These are phyloP conservation scores for Dendrobium nobile DNA, from an alignment of 106 monocot genomes.

Conservation along the genomic window DNA sequence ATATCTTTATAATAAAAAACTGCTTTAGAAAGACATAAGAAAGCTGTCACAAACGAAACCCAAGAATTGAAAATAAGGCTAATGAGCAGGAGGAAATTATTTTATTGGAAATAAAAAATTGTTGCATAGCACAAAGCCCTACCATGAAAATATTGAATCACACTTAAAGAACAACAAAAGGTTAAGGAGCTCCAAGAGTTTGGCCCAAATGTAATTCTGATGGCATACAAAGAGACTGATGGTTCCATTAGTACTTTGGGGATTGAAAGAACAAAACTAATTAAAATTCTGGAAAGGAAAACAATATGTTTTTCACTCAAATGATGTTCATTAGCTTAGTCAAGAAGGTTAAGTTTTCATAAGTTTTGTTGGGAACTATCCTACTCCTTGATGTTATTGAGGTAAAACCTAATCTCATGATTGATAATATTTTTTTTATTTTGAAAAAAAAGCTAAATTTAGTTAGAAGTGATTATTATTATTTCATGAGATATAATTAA, in stretches of 20 bases:
- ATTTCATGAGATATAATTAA: too few relatives aligned
- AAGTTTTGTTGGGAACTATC: constrained; percentile 1
- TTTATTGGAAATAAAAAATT: not conserved
- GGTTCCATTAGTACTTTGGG: not conserved
- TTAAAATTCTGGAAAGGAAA: not conserved
- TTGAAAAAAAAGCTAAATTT: too few relatives aligned
- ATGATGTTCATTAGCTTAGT: not conserved
- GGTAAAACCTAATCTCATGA: constrained; percentile 1
- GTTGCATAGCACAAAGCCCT: not conserved
- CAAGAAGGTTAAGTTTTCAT: not conserved
- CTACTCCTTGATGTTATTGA: not conserved
- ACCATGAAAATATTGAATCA: not conserved
- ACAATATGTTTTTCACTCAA: not conserved
- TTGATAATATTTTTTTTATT: not conserved
- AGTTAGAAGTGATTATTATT: too few relatives aligned
- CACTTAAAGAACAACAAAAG: not conserved
- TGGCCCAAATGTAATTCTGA: not conserved
- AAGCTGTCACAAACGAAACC: not conserved
- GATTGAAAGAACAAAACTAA: not conserved
- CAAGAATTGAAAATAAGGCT: not conserved
- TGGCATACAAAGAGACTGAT: not conserved
- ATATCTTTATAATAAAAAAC: too few relatives aligned
- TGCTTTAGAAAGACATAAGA: too few relatives aligned
- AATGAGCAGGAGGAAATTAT: not conserved
- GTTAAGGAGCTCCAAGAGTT: not conserved